A percentile compares a stretch with the other conserved stretches of the same genome.
Evolutionary conservation across 768 basidiomycete species (phyloP).

Genomic region (Leccinum sublutescens): DNA sequence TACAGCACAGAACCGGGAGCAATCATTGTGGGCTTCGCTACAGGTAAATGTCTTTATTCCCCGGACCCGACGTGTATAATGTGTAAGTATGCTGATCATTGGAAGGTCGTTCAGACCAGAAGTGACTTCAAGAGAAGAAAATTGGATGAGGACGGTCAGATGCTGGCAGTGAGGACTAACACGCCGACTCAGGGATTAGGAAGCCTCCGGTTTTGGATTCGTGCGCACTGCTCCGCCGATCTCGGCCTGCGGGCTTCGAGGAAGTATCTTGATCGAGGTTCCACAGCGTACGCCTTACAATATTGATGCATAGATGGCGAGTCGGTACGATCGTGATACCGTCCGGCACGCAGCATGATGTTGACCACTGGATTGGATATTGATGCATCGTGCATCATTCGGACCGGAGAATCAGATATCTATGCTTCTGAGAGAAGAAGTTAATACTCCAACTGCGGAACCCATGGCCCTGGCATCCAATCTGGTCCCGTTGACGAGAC

Average conservation of each 20-base stretch:
- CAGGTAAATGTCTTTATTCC: too few relatives aligned
- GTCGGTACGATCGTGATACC: not conserved
- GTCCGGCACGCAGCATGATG: not conserved
- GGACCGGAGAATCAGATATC: not conserved
- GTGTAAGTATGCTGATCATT: slow-evolving; percentile 42
- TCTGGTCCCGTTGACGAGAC: not conserved
- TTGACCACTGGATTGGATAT: not conserved
- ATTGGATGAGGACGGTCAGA: slow-evolving; percentile 57
- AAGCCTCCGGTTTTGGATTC: slow-evolving; percentile 26
- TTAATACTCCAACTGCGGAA: not conserved
- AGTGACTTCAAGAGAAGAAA: slow-evolving; percentile 40
- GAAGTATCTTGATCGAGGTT: too few relatives aligned
- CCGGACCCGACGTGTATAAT: not conserved
- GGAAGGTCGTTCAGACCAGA: slow-evolving; percentile 35
- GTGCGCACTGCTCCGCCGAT: not conserved
- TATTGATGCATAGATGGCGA: not conserved
- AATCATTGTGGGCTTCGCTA: slow-evolving; percentile 22
- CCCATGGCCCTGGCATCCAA: not conserved
- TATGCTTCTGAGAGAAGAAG: too few relatives aligned
- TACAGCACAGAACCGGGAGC: slow-evolving; percentile 24
- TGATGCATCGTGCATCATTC: not conserved
- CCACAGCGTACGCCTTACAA: too few relatives aligned
- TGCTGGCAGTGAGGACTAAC: slow-evolving; percentile 22
- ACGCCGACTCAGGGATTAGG: slow-evolving; percentile 18
- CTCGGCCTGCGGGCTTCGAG: not conserved